Evolutionary conservation across 2,329 filamentous ascomycete species (phyloP).

Genomic region (Niveomyces coronatus): DNA sequence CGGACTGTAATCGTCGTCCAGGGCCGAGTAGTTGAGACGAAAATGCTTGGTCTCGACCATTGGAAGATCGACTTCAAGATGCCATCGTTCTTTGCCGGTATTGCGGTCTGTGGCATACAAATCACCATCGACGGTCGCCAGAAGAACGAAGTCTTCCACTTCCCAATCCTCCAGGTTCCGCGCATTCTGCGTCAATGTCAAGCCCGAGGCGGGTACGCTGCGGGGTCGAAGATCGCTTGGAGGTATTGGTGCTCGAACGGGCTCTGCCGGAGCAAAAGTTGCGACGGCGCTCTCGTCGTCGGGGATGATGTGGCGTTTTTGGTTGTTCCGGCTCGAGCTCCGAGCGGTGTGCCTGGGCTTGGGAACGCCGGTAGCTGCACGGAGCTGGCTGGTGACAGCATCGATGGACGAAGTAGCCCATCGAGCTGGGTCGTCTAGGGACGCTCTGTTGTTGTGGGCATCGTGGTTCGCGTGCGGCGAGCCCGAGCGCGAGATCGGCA

Average conservation of each 20-base stretch:
- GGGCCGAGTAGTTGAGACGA: slow-evolving; percentile 53
- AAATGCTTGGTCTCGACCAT: slow-evolving; percentile 88
- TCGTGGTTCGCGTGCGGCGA: slow-evolving; percentile 13
- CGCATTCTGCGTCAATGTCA: slow-evolving; percentile 82
- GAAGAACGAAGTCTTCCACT: slow-evolving; percentile 98
- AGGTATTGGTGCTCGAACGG: slow-evolving; percentile 85
- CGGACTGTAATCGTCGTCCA: slow-evolving; percentile 48
- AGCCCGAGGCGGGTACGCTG: slow-evolving; percentile 50
- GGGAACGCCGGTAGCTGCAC: slow-evolving; percentile 18
- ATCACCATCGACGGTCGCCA: slow-evolving; percentile 99
- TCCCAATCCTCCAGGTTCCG: slow-evolving; percentile 98
- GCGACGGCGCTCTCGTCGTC: slow-evolving; percentile 88
- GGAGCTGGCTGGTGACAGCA: slow-evolving; percentile 18
- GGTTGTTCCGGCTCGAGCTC: slow-evolving; percentile 16
- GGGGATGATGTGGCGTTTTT: slow-evolving; percentile 24
- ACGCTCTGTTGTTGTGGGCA: slow-evolving; percentile 15
- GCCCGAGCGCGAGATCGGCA: slow-evolving; percentile 5
- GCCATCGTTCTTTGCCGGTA: slow-evolving; percentile 78
- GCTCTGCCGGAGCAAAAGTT: slow-evolving; percentile 92
- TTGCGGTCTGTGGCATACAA: slow-evolving; percentile 84
- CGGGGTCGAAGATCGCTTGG: slow-evolving; percentile 48
- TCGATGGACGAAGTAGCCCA: slow-evolving; percentile 13
- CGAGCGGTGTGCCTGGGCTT: slow-evolving; percentile 15
- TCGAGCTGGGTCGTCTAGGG: slow-evolving; percentile 18
- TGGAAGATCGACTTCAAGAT: slow-evolving; percentile 70